Percentiles rank a stretch among this genome's conserved stretches.
These are phyloP conservation scores for Cyclostephanos tholiformis DNA, from an alignment of 108 stramenopile genomes.

Conservation along the genomic window DNA sequence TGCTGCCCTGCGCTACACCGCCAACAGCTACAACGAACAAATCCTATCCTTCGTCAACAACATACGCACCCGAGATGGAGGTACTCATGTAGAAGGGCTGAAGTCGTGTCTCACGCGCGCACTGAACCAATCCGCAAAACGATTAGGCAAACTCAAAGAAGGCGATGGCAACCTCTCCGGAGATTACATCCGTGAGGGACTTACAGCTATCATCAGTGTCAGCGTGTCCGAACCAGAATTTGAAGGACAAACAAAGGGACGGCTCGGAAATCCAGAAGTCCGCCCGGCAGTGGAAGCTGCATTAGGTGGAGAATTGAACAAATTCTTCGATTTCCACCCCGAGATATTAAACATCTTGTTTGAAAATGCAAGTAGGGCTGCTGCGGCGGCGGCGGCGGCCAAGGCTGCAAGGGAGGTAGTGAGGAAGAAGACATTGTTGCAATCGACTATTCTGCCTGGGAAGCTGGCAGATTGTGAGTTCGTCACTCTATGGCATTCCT, in stretches of 20 bases:
- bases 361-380: constrained; percentile 88
- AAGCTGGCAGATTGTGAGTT: constrained; percentile 92
- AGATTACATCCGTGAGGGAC: constrained; percentile 92
- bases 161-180: constrained; percentile 76
- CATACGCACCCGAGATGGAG: constrained; percentile 93
- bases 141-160: constrained; percentile 81
- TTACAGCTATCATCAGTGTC: constrained; percentile 89
- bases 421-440: constrained; percentile 87
- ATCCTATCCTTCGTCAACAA: constrained; percentile 94
- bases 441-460: constrained; percentile 90
- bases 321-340: constrained; percentile 90
- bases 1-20: constrained; percentile 87
- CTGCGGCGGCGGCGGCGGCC: constrained; percentile 90
- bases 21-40: constrained; percentile 89
- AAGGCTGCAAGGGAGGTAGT: constrained; percentile 95
- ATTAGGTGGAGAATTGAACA: constrained; percentile 72
- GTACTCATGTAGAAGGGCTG: constrained; percentile 93
- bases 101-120: constrained; percentile 87
- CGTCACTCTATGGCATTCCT: background rate
- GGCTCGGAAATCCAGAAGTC: constrained; percentile 95
- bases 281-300: constrained; percentile 87
- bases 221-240: constrained; percentile 94
- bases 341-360: constrained; percentile 80
- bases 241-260: constrained; percentile 96
- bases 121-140: constrained; percentile 78